Base-by-base conservation (phyloP, 371 early-diverging fungal genomes). In the Circinella minor region DNA sequence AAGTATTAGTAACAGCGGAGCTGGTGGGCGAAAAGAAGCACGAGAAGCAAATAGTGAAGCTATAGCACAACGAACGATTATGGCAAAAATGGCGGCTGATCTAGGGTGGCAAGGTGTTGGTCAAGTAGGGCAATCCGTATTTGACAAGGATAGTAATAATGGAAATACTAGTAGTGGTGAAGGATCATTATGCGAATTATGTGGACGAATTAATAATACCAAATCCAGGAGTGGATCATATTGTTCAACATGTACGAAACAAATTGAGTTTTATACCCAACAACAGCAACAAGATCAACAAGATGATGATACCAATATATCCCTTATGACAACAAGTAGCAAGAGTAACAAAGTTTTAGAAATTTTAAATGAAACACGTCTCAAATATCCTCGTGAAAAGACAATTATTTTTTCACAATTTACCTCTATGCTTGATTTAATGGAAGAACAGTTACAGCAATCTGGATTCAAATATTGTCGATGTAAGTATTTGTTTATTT, bases 351-450 rank as follows among this genome's bases (percentile, higher is more conserved):
- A 77, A 59, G 66, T 86, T 70, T 61, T 89, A 17, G 84, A 83
- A 4, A 69, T 89, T 3, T 65, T 89, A 9, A 60, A 71, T 8
- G 72, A 77, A 8, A 80, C 81, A 3, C 73, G 79, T 36, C 64
- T 49, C 55, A 63, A 55, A 15, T 67, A 63, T 61, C 83, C 81
- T 37, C 71, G 66, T 8, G 84, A 87, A 66, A 96, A 96, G 75
- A 86, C 91, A 38, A 93, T 96, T 67, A 88, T 94, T 4, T 96
- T 94, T 75, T 94, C 94, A n/a, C 95, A 96, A 74, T 96, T 93
- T 67, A 90, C 90, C 6, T 83, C 91, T 61, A 92, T 94, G 82
- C 77, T 96, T 34, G 90, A 91, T 69, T 72, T 94, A 61, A 80
- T 94, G 61, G 91, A 92, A 47, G 87, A 86, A 71, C 89, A 93